Base-by-base conservation (phyloP, 805 yeast genomes). In the Sugiyamaella mastotermitis region DNA sequence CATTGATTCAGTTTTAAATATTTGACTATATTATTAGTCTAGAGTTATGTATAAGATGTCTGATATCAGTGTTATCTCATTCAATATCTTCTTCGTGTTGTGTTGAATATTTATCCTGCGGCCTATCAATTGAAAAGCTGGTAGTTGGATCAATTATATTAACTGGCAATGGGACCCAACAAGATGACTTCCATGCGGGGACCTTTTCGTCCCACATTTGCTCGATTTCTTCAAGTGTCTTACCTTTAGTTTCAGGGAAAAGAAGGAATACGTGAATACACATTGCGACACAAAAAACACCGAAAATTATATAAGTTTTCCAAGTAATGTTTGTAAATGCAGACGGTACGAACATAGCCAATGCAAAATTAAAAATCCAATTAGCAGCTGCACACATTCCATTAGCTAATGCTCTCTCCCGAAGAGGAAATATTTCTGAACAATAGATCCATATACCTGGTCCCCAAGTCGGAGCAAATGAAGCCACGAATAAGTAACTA, bases 201-300 rank as follows among this genome's bases (percentile, higher is more conserved):
- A 43, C 45, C 6, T 42, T 33, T 10, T 44, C 33, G 9, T 41
- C 42, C 35, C 38, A 45, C 48, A 78, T 67, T 54, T 72, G 76
- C 56, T 81, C 86, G 47, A 83, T 83, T 65, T 83, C 87, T 63
- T 83, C 92, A 59, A 83, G 71, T 25, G 84, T 71, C 55, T 80
- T 69, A 41, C 90, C 92, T 64, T 74, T 77, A 42, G 94, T 83
- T 63, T 81, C 87, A 51, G 77, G 74, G 46, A 83, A 74, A 50
- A 72, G 69, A 68, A 83, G 77, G 69, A 72, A 76, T 36, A 81
- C 80, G 58, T 79, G 38, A 21, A 35, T 35, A 15, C 49, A 45
- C 35, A 55, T 54, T 29, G 49, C 40, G 10, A 52, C 13, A 38
- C 55, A 55, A 58, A 59, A 60, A 37, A 56, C 49, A 15, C 47